phyloP scores from a whole-genome alignment of 1,284 basidiomycete species.

The Waitea zeae region DNA sequence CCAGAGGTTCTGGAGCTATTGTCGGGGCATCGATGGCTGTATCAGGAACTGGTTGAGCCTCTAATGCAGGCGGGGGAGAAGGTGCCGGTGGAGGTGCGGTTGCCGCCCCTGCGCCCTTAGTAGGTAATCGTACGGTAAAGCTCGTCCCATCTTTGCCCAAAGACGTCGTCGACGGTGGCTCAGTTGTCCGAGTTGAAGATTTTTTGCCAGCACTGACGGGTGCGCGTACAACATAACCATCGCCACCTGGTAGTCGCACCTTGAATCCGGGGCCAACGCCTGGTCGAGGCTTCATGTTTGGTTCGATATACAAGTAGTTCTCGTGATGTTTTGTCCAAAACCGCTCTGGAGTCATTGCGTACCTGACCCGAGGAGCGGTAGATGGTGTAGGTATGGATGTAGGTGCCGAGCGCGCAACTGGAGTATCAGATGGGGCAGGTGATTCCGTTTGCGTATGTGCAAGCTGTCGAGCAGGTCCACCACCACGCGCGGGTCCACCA shows the following conservation, averaged over 20 bases:
- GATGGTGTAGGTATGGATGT: conserved; percentile 11
- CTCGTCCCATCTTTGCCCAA: conserved; percentile 3
- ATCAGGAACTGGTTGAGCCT: not conserved
- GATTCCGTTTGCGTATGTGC: no score
- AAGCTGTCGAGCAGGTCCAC: conserved; percentile 16
- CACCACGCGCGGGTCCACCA: conserved; percentile 13
- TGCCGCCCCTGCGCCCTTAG: conserved; percentile 14
- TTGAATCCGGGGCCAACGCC: conserved; percentile 35
- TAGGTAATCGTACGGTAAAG: conserved; percentile 24
- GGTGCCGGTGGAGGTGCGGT: conserved; percentile 8
- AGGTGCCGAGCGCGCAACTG: conserved; percentile 12
- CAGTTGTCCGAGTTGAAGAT: conserved; percentile 3
- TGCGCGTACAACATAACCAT: conserved; percentile 14
- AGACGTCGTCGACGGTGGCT: conserved; percentile 3
- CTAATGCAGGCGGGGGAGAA: not conserved
- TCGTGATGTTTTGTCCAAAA: conserved; percentile 70
- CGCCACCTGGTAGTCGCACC: conserved; percentile 38
- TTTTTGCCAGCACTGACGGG: conserved; percentile 8
- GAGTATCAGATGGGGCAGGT: conserved; percentile 10
- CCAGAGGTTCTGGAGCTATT: conserved; percentile 5
- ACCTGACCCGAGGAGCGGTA: conserved; percentile 38
- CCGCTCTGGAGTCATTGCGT: conserved; percentile 54
- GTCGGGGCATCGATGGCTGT: not conserved
- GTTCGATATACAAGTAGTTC: conserved; percentile 46
- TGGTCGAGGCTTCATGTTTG: conserved; percentile 32